Percentiles rank a stretch among this genome's conserved stretches.
Evolutionary conservation across 495 filamentous ascomycete species (phyloP).

Genomic region (Rhizodiscina lignyota): DNA sequence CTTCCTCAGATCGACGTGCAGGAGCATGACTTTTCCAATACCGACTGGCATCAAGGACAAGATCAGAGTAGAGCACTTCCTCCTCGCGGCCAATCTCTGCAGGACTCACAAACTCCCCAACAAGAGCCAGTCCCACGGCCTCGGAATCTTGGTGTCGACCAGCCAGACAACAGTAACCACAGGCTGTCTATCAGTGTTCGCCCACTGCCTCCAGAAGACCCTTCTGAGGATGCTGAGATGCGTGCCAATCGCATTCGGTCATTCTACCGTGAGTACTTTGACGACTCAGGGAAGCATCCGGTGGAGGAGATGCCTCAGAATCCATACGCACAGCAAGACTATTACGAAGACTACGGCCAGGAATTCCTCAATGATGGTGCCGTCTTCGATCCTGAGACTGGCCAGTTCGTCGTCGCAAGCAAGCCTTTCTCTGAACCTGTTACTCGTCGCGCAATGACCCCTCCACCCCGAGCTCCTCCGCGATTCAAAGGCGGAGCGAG

Average conservation of each 20-base stretch:
- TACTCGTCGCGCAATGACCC: slow-evolving; percentile 88
- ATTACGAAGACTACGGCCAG: slow-evolving; percentile 55
- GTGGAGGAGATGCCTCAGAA: neutral
- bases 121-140: too few relatives aligned
- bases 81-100: too few relatives aligned
- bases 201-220: slow-evolving; percentile 79
- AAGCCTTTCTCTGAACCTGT: slow-evolving; percentile 66
- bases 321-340: slow-evolving; percentile 17
- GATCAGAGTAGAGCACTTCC: too few relatives aligned
- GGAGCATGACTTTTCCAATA: too few relatives aligned
- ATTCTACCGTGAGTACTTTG: slow-evolving; percentile 99
- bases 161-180: too few relatives aligned
- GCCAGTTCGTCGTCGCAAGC: slow-evolving; percentile 53
- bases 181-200: slow-evolving; percentile 79
- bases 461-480: slow-evolving; percentile 65
- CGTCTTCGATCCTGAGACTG: slow-evolving; percentile 57
- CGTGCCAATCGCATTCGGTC: slow-evolving; percentile 92
- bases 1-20: slow-evolving; percentile 1
- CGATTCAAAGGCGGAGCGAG: slow-evolving; percentile 37
- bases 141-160: too few relatives aligned
- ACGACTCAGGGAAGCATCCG: slow-evolving; percentile 39
- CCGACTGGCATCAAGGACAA: too few relatives aligned
- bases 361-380: slow-evolving; percentile 43
- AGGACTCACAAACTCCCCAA: too few relatives aligned
- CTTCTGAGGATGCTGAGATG: slow-evolving; percentile 76